phyloP scores from a whole-genome alignment of 441 rosid species.

The Erodium trifolium region DNA sequence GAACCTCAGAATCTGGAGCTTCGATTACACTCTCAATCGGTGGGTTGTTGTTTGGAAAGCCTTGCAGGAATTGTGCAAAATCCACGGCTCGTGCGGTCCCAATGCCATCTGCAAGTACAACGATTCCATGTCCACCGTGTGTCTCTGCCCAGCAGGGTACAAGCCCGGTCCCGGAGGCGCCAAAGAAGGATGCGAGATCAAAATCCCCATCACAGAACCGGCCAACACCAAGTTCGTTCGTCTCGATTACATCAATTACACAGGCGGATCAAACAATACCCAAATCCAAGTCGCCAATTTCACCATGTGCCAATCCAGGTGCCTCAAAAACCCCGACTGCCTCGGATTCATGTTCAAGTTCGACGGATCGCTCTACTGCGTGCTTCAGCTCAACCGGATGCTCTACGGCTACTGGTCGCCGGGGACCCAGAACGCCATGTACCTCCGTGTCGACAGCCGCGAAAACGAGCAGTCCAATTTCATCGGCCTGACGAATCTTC shows the following conservation, averaged over 20 bases:
- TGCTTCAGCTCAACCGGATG: conserved; percentile 34
- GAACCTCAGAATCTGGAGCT: conserved; percentile 37
- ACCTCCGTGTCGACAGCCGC: conserved; percentile 36
- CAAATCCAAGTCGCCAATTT: conserved; percentile 23
- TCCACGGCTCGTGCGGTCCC: conserved; percentile 44
- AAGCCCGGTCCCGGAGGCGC: not conserved
- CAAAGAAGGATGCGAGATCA: conserved; percentile 26
- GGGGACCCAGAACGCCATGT: conserved; percentile 34
- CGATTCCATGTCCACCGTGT: conserved; percentile 26
- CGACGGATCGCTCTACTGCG: conserved; percentile 46
- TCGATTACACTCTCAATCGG: not conserved
- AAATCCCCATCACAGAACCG: conserved; percentile 15
- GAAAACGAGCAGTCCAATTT: conserved; percentile 35
- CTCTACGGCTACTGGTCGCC: conserved; percentile 59
- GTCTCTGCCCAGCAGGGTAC: conserved; percentile 56
- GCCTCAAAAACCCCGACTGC: conserved; percentile 26
- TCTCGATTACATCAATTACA: conserved; percentile 57
- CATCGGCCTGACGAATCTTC: conserved; percentile 41
- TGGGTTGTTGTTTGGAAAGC: conserved; percentile 53
- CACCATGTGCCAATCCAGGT: conserved; percentile 32
- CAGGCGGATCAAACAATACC: conserved; percentile 33
- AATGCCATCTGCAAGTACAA: conserved; percentile 49
- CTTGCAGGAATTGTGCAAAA: conserved; percentile 40
- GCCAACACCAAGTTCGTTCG: conserved; percentile 33
- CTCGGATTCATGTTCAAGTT: conserved; percentile 46